Base-by-base conservation (phyloP, 805 yeast genomes). In the Starmerella etchellsii region DNA sequence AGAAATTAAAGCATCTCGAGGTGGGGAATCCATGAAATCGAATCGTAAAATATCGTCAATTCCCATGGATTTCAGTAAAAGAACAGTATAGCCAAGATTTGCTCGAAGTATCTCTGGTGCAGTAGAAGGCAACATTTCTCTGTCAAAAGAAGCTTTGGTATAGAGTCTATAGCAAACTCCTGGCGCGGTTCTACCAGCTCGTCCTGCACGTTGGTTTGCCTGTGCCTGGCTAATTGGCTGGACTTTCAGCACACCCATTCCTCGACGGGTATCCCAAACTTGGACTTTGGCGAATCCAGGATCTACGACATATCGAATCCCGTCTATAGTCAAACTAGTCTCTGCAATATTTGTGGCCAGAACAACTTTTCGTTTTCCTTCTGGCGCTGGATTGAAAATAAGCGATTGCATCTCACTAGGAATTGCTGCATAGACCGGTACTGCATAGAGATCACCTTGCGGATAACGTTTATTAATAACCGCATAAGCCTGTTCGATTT, bases 131-230 rank as follows among this genome's bases (percentile, higher is more conserved):
- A 79, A 78, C 56, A 91, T 64, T 51, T 88, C 97, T 50, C 79
- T 70, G 47, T 73, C 67, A 52, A 73, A 91, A 0, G 91, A 76
- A 71, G 80, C 70, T 56, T 83, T 82, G 0, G 98, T 88, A 56
- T 76, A 91, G 19, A 91, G 63, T 29, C 99, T 60, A 54, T 80
- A 91, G 61, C 97, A 91, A 56, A 83, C 82, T 15, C 98, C 98
- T 0, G 97, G 95, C 1, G 94, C 87, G 7, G 94, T 85, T 66
- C 98, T 78, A 31, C 98, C 98, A 5, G 97, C 98, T 66, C 98
- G 75, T 57, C 98, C 98, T 1, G 95, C 87, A 54, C 98, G 69
- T 62, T 91, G 98, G 54, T 84, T 87, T 0, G 95, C 96, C 32
- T 94, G 85, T 0, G 98, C 98, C 54, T 78, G 77, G 0, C 97